phyloP scores from a whole-genome alignment of 129 eudicot genomes.

The Ambrosia artemisiifolia region DNA sequence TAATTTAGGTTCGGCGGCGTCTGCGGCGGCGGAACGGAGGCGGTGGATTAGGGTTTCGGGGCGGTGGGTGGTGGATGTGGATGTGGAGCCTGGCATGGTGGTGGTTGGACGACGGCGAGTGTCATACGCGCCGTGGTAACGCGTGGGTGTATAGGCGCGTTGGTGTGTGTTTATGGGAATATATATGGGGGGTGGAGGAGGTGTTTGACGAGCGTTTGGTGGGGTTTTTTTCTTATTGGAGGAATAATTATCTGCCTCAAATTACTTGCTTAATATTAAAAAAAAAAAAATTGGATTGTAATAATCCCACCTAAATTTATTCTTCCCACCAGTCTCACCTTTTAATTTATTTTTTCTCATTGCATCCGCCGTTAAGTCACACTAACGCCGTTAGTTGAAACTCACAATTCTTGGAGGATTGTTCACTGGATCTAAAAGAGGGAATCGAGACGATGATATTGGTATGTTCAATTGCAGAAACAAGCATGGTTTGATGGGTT shows the following conservation, averaged over 20 bases:
- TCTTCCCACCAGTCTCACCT: too few species aligned
- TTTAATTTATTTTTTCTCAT: too few species aligned
- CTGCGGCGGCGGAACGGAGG: slow-evolving; percentile 46
- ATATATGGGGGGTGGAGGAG: slow-evolving; percentile 7
- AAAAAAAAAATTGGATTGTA: too few species aligned
- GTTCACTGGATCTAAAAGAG: too few species aligned
- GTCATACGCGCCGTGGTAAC: slow-evolving; percentile 41
- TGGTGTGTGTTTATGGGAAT: slow-evolving; percentile 12
- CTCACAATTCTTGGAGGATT: too few species aligned
- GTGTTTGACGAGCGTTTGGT: neutral
- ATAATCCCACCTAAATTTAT: too few species aligned
- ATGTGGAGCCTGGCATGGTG: slow-evolving; percentile 56
- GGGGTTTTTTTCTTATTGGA: neutral
- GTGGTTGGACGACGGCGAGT: slow-evolving; percentile 37
- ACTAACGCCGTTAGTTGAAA: too few species aligned
- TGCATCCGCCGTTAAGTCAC: too few species aligned
- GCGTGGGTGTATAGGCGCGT: slow-evolving; percentile 30
- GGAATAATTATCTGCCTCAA: slow-evolving; percentile 17
- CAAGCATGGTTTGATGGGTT: too few species aligned
- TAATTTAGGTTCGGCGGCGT: slow-evolving; percentile 51
- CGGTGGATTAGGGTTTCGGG: slow-evolving; percentile 67
- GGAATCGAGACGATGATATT: too few species aligned
- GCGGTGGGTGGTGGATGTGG: slow-evolving; percentile 52
- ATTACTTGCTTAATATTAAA: neutral
- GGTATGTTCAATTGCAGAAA: too few species aligned